Conservation (phyloP, 1,284 basidiomycete genomes). For the Pisolithus thermaeus region DNA sequence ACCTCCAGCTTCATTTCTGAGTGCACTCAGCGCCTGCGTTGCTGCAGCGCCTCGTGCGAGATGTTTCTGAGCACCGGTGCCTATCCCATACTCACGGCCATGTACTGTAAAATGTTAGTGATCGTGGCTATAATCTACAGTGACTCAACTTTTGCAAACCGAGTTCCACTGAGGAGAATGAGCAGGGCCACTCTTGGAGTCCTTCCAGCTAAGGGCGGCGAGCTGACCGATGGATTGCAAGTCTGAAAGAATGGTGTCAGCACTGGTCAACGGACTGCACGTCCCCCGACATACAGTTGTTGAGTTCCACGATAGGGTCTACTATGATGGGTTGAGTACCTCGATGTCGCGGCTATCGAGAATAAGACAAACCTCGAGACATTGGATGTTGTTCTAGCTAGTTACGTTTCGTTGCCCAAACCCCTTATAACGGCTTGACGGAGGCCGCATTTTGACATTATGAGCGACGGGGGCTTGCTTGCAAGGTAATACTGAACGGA, state of each 20-base stretch:
- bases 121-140: conserved; percentile 5
- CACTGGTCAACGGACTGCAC: background rate
- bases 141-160: conserved; percentile 49
- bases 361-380: conserved; percentile 18
- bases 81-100: conserved; percentile 23
- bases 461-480: conserved; percentile 23
- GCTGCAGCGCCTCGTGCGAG: conserved; percentile 52
- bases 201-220: conserved; percentile 48
- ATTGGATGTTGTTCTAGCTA: conserved; percentile 15
- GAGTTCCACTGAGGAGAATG: conserved; percentile 50
- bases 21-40: conserved; percentile 34
- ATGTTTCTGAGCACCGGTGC: conserved; percentile 42
- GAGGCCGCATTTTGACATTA: conserved; percentile 16
- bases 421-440: conserved; percentile 23
- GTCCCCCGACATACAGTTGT: conserved; percentile 35
- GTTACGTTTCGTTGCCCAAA: conserved; percentile 12
- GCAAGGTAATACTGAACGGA: conserved; percentile 27
- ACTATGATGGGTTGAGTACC: conserved; percentile 17
- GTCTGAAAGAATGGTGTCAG: conserved; percentile 33
- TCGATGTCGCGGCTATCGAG: background rate
- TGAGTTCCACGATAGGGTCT: conserved; percentile 36
- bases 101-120: conserved; percentile 21
- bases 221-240: conserved; percentile 41
- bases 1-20: conserved; percentile 18
- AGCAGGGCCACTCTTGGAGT: conserved; percentile 40